Percentiles rank a stretch among this genome's conserved stretches.
Evolutionary conservation across 257 asterid species (phyloP).

Genomic region (Fraxinus anomala): DNA sequence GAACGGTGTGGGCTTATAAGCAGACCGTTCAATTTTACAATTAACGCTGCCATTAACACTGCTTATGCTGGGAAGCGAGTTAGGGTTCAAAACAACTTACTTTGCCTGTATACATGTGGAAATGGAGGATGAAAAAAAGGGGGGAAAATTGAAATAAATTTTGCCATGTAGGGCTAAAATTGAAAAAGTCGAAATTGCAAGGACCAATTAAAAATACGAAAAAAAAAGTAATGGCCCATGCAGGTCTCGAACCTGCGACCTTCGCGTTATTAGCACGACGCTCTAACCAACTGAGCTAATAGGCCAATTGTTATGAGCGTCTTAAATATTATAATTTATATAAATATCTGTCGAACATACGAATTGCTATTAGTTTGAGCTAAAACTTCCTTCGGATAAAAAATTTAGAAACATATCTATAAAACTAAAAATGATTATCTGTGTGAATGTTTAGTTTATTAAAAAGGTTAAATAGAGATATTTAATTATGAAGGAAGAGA

Average conservation of each 20-base stretch:
- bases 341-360: no score
- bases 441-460: no score
- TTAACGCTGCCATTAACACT: not conserved
- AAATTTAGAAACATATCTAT: no score
- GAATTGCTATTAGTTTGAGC: no score
- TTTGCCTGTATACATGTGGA: not conserved
- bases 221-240: conserved; percentile 20
- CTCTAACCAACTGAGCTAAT: conserved; percentile 44
- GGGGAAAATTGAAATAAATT: not conserved
- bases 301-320: not conserved
- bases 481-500: no score
- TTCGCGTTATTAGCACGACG: conserved; percentile 41
- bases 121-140: not conserved
- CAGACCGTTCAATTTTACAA: not conserved
- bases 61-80: not conserved
- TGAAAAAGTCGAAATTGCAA: not conserved
- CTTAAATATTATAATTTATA: no score
- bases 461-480: no score
- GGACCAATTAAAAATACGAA: not conserved
- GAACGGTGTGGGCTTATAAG: not conserved
- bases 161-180: not conserved
- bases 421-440: no score
- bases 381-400: no score
- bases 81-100: not conserved
- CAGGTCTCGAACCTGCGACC: conserved; percentile 40